These are phyloP conservation scores for Wickerhamomyces tratensis DNA, from an alignment of 805 yeast genomes.

Conservation along the genomic window DNA sequence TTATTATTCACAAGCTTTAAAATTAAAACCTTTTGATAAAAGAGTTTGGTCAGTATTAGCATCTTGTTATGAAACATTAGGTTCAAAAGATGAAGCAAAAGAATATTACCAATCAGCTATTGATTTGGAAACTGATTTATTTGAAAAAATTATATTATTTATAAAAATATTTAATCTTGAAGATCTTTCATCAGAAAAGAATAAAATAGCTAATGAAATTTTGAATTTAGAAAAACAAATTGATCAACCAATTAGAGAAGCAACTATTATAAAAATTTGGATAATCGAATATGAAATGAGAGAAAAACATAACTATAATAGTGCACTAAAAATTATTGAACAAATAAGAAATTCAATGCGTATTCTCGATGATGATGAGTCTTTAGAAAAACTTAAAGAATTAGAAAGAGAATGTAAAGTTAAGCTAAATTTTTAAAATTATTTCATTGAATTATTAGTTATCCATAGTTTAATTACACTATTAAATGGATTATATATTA, in stretches of 20 bases:
- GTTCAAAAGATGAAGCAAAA: constrained; percentile 61
- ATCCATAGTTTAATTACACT: no score
- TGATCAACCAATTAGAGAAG: not conserved
- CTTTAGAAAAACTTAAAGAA: not conserved
- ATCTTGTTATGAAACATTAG: constrained; percentile 75
- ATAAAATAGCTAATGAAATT: constrained; percentile 28
- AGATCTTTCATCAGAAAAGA: constrained; percentile 47
- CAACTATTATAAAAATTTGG: not conserved
- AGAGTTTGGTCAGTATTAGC: constrained; percentile 97
- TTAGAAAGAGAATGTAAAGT: not conserved
- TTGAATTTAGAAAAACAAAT: constrained; percentile 2
- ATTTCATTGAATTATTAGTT: no score
- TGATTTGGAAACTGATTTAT: constrained; percentile 40
- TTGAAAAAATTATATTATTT: constrained; percentile 46
- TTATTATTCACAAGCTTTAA: constrained; percentile 86
- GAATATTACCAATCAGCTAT: constrained; percentile 77
- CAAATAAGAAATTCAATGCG: no score
- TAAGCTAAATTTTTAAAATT: no score
- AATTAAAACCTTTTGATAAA: constrained; percentile 79
- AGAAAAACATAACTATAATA: no score
- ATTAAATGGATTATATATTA: no score
- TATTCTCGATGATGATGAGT: not conserved
- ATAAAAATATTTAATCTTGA: constrained; percentile 35
- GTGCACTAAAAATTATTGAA: not conserved
- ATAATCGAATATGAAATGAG: no score